Percentiles rank a stretch among this genome's conserved stretches.
Conservation (phyloP, 139 green algal genomes). For the Picochlorum sp. region DNA sequence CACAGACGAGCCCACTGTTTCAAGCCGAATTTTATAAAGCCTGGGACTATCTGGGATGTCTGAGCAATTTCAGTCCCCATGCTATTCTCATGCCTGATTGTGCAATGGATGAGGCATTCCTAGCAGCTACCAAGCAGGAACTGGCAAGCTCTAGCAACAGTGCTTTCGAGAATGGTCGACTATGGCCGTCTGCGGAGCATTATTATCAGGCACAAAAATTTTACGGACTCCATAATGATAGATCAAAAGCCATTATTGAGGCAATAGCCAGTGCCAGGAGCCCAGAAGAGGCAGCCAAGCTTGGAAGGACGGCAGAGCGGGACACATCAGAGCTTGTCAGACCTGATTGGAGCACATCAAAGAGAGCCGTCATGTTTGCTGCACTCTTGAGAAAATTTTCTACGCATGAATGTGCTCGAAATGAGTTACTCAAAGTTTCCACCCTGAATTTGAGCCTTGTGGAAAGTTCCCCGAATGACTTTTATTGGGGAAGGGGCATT, state of each 20-base stretch:
- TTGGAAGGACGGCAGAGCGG: constrained; percentile 60
- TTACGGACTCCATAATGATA: constrained; percentile 18
- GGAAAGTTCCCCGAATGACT: constrained; percentile 71
- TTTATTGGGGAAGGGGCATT: constrained; percentile 81
- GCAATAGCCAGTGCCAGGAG: constrained; percentile 50
- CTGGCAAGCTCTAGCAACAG: neutral
- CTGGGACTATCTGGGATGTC: constrained; percentile 81
- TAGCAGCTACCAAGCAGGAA: neutral
- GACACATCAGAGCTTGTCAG: constrained; percentile 56
- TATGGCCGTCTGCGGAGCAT: constrained; percentile 79
- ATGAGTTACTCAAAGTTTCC: constrained; percentile 60
- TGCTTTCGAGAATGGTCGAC: neutral
- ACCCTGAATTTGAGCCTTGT: constrained; percentile 27
- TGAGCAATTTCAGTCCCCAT: constrained; percentile 94
- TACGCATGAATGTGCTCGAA: constrained; percentile 44
- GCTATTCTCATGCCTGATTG: constrained; percentile 56
- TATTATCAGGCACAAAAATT: constrained; percentile 92
- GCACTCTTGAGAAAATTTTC: constrained; percentile 79
- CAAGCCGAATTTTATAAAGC: constrained; percentile 84
- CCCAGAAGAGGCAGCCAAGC: constrained; percentile 81
- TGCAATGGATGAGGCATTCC: constrained; percentile 2
- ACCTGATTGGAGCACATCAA: constrained; percentile 64
- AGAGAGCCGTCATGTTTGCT: constrained; percentile 72
- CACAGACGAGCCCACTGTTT: neutral
- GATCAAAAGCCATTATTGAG: constrained; percentile 39